Percentiles rank a stretch among this genome's conserved stretches.
These are phyloP conservation scores for Trichosporon sp. DNA, from an alignment of 1,284 basidiomycete species.

Conservation along the genomic window DNA sequence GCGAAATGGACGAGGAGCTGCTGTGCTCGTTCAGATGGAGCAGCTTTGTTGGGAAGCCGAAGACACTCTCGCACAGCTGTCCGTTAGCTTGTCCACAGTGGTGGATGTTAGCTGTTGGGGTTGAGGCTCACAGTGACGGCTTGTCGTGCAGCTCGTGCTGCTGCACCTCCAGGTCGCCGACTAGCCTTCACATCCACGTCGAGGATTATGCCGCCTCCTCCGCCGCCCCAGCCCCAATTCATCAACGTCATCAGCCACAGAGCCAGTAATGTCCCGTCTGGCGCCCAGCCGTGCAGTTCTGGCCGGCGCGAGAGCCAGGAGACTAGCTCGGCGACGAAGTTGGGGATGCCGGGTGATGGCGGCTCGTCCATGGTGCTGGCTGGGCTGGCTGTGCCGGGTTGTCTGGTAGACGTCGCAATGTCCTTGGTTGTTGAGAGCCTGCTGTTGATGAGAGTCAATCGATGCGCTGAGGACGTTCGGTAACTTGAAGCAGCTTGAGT, in stretches of 20 bases:
- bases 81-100: neutral
- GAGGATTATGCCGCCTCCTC: constrained; percentile 34
- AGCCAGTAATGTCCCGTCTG: constrained; percentile 31
- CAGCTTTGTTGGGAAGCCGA: constrained; percentile 22
- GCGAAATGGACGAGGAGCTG: neutral
- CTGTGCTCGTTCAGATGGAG: constrained; percentile 13
- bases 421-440: too few relatives aligned
- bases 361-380: neutral
- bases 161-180: neutral
- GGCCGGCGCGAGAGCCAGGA: neutral
- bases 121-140: constrained; percentile 6
- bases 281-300: constrained; percentile 21
- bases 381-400: too few relatives aligned
- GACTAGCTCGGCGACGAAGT: neutral
- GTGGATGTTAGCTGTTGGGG: too few relatives aligned
- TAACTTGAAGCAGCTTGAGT: too few relatives aligned
- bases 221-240: constrained; percentile 6
- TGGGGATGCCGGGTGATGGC: neutral
- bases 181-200: constrained; percentile 18
- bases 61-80: constrained; percentile 27
- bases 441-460: too few relatives aligned
- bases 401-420: too few relatives aligned
- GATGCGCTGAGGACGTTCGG: too few relatives aligned
- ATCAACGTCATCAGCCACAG: constrained; percentile 31
- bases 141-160: neutral